These are phyloP conservation scores for Brassica hybrid DNA, from an alignment of 441 rosid species.

Conservation along the genomic window DNA sequence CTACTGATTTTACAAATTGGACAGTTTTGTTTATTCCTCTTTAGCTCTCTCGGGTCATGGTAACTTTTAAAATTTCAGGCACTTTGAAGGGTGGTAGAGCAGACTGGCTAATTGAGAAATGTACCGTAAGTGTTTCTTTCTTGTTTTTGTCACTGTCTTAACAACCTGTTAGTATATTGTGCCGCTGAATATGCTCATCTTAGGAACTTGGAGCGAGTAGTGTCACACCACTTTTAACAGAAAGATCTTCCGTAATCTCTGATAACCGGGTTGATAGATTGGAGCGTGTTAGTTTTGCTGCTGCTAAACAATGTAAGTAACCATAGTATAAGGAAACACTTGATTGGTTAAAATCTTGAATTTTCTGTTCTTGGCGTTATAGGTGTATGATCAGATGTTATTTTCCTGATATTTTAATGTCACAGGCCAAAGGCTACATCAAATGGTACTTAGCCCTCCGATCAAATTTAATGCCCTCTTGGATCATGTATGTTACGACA, in stretches of 20 bases:
- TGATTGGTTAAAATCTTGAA: neutral
- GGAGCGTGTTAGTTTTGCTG: constrained; percentile 77
- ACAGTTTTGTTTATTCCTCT: neutral
- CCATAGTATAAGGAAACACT: neutral
- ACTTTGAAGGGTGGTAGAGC: constrained; percentile 89
- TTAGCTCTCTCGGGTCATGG: constrained; percentile 5
- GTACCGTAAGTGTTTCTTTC: constrained; percentile 59
- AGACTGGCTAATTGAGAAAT: constrained; percentile 94
- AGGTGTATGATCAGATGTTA: constrained; percentile 20
- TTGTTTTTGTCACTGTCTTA: constrained; percentile 1
- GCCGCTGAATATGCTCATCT: constrained; percentile 15
- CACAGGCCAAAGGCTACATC: constrained; percentile 84
- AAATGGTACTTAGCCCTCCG: constrained; percentile 77
- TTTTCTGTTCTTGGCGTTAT: neutral
- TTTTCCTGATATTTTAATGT: neutral
- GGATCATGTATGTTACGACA: constrained; percentile 57
- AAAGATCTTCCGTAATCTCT: constrained; percentile 71
- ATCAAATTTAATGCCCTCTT: constrained; percentile 52
- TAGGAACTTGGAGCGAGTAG: constrained; percentile 88
- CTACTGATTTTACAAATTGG: neutral
- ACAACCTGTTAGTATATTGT: neutral
- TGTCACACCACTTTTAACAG: constrained; percentile 83
- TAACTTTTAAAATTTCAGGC: constrained; percentile 46
- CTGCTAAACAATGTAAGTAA: constrained; percentile 73
- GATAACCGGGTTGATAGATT: constrained; percentile 79